Base-by-base conservation (phyloP, 441 rosid species). In the Croton laevigatus region DNA sequence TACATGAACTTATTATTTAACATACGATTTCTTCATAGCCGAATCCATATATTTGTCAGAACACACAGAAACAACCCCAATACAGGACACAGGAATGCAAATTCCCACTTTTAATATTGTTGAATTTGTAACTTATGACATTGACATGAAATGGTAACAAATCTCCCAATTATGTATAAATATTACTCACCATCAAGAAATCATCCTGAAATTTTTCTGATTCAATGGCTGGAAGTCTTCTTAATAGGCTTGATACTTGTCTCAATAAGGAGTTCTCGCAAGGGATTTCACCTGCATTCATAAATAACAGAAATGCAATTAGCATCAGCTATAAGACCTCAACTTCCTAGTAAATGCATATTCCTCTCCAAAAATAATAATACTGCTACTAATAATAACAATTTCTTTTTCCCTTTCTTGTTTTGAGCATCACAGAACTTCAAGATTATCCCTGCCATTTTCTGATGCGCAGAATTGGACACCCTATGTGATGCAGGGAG, bases 221-320 rank as follows among this genome's bases (percentile, higher is more conserved):
- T 84, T 91, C 97, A 75, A 90, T 89, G 76, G 97, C 92, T 70
- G 98, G 98, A 82, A 94, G 83, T 78, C 98, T 89, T 78, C 98
- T 85, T 45, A 91, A 80, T 52, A 94, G 92, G 76, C 98, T 94
- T 64, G 98, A 89, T 59, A 90, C 98, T 81, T 91, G 94, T 80
- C 97, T 84, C 54, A 94, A 77, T 71, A 94, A 82, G 8, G 98
- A 90, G 83, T 89, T 92, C 64, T 94, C 98, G 55, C 84, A 84
- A 69, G 97, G 94, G 74, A 91, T 89, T 71, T 91, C 98, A 76
- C 97, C 98, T 94, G 86, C 44, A 77, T 49, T 45, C 51, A 70
- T 19, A 67, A 59, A 77, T 59, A 58, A 8, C 11, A n/a, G 38
- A 58, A 63, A 77, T 52, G 52, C 71, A 65, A 52, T 70, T 74